A percentile compares a stretch with the other conserved stretches of the same genome.
Conservation (phyloP, 2,329 filamentous ascomycete genomes). For the Venturia aucupariae region DNA sequence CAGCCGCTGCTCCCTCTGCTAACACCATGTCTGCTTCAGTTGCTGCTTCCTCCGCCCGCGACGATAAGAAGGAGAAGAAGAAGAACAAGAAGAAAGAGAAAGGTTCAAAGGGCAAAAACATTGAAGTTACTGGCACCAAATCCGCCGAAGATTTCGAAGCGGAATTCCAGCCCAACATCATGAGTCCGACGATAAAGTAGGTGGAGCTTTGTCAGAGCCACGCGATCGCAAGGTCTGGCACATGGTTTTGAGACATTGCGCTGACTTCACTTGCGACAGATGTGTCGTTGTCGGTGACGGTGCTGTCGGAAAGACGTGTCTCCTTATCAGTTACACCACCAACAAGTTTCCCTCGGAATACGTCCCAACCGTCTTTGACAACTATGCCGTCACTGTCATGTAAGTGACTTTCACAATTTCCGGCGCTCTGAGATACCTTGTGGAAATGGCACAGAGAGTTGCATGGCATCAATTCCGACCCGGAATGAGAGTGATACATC, state of each 20-base stretch:
- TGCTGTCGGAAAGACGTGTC: conserved; percentile 98
- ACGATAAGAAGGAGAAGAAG: background rate
- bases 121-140: background rate
- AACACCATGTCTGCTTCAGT: conserved; percentile 2
- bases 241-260: background rate
- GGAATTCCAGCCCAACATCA: background rate
- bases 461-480: background rate
- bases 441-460: background rate
- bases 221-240: background rate
- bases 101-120: background rate
- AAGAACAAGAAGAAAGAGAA: background rate
- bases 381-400: conserved; percentile 99
- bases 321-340: conserved; percentile 98
- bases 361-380: conserved; percentile 97
- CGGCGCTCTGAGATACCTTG: background rate
- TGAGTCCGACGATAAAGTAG: conserved; percentile 17
- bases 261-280: conserved; percentile 39
- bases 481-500: background rate
- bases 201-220: background rate
- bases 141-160: background rate
- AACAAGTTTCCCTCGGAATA: conserved; percentile 99
- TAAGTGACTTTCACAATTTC: conserved; percentile 41
- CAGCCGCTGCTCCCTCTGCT: background rate
- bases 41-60: background rate
- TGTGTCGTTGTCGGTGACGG: conserved; percentile 98